A percentile compares a stretch with the other conserved stretches of the same genome.
Conservation (phyloP, 169 alveolate species). For the Plasmodium coatneyi region DNA sequence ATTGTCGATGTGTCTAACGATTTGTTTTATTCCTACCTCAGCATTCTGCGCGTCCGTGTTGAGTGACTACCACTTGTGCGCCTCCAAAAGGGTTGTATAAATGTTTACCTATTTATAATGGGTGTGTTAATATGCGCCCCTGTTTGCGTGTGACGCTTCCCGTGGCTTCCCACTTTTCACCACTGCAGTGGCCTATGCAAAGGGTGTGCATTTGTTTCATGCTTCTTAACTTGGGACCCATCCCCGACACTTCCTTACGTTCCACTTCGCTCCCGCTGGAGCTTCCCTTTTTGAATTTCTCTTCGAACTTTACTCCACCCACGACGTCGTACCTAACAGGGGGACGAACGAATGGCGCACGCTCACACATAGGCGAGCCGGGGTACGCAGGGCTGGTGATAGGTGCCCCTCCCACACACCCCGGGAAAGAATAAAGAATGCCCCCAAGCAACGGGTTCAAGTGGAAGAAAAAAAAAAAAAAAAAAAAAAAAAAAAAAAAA, state of each 20-base stretch:
- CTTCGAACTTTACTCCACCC: not conserved
- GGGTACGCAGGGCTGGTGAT: not conserved
- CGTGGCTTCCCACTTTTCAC: not conserved
- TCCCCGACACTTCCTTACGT: not conserved
- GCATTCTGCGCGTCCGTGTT: slow-evolving; percentile 14
- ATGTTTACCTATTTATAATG: not conserved
- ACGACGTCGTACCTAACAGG: not conserved
- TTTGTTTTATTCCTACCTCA: slow-evolving; percentile 44
- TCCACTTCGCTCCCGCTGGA: not conserved
- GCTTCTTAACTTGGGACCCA: not conserved
- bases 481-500: not conserved
- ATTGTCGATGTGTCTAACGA: slow-evolving; percentile 42
- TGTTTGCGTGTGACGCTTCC: not conserved
- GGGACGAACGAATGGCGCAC: not conserved
- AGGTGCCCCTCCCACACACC: not conserved
- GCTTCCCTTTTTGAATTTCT: not conserved
- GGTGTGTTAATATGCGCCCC: not conserved
- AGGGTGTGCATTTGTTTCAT: not conserved
- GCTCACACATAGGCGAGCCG: not conserved
- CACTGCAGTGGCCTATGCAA: not conserved
- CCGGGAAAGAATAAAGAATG: not conserved
- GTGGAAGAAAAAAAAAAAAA: not conserved
- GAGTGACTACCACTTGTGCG: not conserved
- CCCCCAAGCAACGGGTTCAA: not conserved
- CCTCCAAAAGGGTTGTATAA: not conserved